phyloP scores from a whole-genome alignment of 2,329 filamentous ascomycete species.

The Cercospora berteroae region DNA sequence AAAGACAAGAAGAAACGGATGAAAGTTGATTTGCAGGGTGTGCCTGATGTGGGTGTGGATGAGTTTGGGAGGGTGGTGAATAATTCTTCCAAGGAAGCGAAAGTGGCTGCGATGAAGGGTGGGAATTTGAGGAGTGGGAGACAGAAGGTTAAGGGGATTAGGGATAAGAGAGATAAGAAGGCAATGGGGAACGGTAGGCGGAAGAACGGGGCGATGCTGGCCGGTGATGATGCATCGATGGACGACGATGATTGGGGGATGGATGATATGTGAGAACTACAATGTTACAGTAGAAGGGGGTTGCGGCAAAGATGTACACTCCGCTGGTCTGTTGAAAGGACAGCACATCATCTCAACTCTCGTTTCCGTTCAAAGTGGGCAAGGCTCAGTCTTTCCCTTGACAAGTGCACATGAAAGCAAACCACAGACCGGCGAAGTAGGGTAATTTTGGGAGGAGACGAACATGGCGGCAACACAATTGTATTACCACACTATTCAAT shows the following conservation, averaged over 20 bases:
- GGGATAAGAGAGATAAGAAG: constrained; percentile 40
- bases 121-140: constrained; percentile 34
- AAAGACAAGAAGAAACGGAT: constrained; percentile 9
- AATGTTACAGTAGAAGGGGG: not conserved
- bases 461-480: constrained; percentile 5
- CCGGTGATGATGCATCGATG: not conserved
- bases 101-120: not conserved
- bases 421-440: not conserved
- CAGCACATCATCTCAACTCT: not conserved
- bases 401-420: not conserved
- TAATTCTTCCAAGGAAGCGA: not conserved
- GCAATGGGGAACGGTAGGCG: constrained; percentile 35
- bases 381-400: not conserved
- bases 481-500: constrained; percentile 3
- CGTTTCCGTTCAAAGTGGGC: not conserved
- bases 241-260: not conserved
- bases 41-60: constrained; percentile 20
- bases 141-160: constrained; percentile 36
- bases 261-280: not conserved
- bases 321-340: not conserved
- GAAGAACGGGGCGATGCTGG: constrained; percentile 9
- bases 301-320: not conserved
- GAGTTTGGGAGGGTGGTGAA: constrained; percentile 25
- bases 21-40: constrained; percentile 12
- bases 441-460: too few relatives aligned